phyloP scores from a whole-genome alignment of 2,329 filamentous ascomycete genomes.

The Nigrospora oryzae region DNA sequence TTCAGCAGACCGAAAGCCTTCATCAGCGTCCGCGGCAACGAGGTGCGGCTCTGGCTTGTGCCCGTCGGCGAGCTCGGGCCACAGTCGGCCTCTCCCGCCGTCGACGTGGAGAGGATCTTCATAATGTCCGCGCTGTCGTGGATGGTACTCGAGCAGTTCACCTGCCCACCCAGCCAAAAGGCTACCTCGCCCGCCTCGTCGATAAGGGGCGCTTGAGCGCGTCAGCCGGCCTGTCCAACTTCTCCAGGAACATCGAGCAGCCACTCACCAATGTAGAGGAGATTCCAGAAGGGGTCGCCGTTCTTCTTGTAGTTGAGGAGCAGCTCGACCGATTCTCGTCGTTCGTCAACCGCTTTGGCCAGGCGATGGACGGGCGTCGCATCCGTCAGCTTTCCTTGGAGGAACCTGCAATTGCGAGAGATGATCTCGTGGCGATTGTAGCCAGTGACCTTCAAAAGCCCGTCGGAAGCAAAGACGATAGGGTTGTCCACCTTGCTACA shows the following conservation, averaged over 20 bases:
- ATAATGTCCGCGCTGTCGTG: conserved; percentile 30
- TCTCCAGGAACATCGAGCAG: background rate
- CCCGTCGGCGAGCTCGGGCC: background rate
- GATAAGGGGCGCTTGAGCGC: conserved; percentile 28
- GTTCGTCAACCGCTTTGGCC: conserved; percentile 22
- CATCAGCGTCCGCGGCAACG: background rate
- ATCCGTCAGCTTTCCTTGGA: conserved; percentile 34
- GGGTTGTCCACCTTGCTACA: conserved; percentile 30
- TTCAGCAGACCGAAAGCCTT: conserved; percentile 1
- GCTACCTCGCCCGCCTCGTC: conserved; percentile 25
- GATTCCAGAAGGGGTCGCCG: conserved; percentile 41
- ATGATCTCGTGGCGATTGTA: conserved; percentile 38
- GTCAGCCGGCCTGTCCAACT: conserved; percentile 8
- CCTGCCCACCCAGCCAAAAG: conserved; percentile 35
- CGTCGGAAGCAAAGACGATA: conserved; percentile 40
- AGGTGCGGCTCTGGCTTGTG: background rate
- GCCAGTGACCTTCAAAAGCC: conserved; percentile 38
- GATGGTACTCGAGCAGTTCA: conserved; percentile 35
- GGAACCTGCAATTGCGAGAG: conserved; percentile 36
- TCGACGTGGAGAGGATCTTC: conserved; percentile 19
- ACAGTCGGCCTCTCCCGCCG: conserved; percentile 11
- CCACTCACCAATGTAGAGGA: conserved; percentile 5
- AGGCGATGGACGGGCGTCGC: conserved; percentile 25
- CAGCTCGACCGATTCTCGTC: conserved; percentile 5
- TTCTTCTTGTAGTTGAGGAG: conserved; percentile 37